phyloP scores from a whole-genome alignment of 2,329 filamentous ascomycete species.

The Colletotrichum sidae region DNA sequence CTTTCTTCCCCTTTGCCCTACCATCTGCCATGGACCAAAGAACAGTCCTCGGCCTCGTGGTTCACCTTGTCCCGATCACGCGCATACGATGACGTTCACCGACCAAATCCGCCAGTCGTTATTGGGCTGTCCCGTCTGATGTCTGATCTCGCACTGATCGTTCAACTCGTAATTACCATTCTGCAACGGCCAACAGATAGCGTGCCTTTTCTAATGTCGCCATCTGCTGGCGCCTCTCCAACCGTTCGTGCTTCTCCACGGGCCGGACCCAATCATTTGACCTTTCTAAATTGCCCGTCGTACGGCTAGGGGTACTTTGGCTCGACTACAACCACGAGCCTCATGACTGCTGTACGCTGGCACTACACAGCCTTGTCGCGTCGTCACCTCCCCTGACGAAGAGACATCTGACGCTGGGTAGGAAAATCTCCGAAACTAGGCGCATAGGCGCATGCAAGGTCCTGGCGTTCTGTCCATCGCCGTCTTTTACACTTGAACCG shows the following conservation, averaged over 20 bases:
- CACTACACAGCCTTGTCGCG: not conserved
- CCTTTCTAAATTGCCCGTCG: not conserved
- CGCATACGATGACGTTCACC: conserved; percentile 24
- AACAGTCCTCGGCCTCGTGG: not conserved
- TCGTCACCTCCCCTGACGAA: not conserved
- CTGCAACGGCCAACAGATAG: conserved; percentile 17
- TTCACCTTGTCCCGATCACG: conserved; percentile 17
- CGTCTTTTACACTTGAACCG: not conserved
- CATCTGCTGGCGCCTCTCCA: conserved; percentile 1
- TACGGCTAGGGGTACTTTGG: not conserved
- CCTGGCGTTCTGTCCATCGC: not conserved
- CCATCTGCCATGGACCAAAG: not conserved
- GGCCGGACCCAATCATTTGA: conserved; percentile 14
- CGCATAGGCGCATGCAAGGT: conserved; percentile 25
- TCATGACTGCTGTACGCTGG: conserved; percentile 7
- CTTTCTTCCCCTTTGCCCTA: not conserved
- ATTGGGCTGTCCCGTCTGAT: conserved; percentile 30
- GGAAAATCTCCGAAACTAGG: conserved; percentile 24
- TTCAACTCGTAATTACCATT: conserved; percentile 4
- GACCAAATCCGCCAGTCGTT: conserved; percentile 5
- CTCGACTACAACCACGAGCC: not conserved
- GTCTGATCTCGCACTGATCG: conserved; percentile 28
- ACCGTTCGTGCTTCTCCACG: not conserved
- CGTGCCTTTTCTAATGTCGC: not conserved
- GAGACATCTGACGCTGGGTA: conserved; percentile 16